These are phyloP conservation scores for Fusarium caatingaense DNA, from an alignment of 2,329 filamentous ascomycete species.

Conservation along the genomic window DNA sequence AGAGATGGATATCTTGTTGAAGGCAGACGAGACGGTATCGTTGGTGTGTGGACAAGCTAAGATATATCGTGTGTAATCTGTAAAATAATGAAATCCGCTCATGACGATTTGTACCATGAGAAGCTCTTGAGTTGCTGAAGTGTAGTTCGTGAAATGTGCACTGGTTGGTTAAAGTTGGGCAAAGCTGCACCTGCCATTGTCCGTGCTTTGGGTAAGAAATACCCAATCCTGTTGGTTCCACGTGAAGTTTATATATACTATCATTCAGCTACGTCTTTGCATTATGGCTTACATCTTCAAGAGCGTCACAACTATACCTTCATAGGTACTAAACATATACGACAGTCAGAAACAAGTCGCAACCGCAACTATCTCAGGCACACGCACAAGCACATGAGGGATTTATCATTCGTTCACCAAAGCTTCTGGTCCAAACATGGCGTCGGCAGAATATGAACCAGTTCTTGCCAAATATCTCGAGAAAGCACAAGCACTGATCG, in stretches of 20 bases:
- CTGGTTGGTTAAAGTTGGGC: background rate
- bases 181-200: background rate
- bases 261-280: background rate
- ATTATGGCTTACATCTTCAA: slow-evolving; percentile 1
- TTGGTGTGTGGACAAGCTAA: slow-evolving; percentile 89
- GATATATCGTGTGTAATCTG: slow-evolving; percentile 40
- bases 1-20: slow-evolving; percentile 95
- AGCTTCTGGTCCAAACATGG: slow-evolving; percentile 30
- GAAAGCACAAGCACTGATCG: slow-evolving; percentile 34
- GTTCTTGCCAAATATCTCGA: slow-evolving; percentile 45
- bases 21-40: slow-evolving; percentile 85
- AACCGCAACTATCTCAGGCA: background rate
- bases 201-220: background rate
- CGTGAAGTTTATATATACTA: background rate
- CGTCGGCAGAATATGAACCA: slow-evolving; percentile 20
- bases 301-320: background rate
- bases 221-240: slow-evolving; percentile 5
- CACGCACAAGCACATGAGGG: background rate
- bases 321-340: background rate
- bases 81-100: slow-evolving; percentile 42
- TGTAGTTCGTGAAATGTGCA: background rate
- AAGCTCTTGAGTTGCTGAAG: background rate
- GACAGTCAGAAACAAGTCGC: background rate
- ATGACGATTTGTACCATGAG: slow-evolving; percentile 24
- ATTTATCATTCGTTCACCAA: background rate